A percentile compares a stretch with the other conserved stretches of the same genome.
phyloP scores from a whole-genome alignment of 2,329 filamentous ascomycete genomes.

The Acephala macrosclerotiorum region DNA sequence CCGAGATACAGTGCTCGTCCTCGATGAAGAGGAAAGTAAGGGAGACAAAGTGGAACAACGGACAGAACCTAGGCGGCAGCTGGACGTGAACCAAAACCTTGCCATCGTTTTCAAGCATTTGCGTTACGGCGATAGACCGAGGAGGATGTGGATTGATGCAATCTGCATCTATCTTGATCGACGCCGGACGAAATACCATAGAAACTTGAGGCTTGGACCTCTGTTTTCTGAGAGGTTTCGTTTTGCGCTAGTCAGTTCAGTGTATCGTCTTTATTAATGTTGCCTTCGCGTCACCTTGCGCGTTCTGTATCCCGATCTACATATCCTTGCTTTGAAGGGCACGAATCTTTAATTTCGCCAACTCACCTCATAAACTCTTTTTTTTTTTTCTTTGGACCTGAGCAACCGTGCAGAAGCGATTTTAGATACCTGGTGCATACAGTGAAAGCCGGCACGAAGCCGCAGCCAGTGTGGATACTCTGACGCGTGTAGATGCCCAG shows the following conservation, averaged over 20 bases:
- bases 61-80: background rate
- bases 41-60: background rate
- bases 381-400: no score
- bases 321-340: no score
- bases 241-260: background rate
- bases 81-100: background rate
- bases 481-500: no score
- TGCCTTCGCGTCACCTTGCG: no score
- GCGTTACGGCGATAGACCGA: background rate
- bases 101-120: background rate
- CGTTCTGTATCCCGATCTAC: no score
- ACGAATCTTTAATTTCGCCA: no score
- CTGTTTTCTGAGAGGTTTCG: background rate
- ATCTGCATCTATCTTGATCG: slow-evolving; percentile 4
- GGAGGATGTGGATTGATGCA: background rate
- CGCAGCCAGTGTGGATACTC: no score
- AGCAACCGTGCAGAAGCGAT: no score
- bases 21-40: background rate
- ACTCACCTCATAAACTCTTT: no score
- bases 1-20: background rate
- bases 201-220: background rate
- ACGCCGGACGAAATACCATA: background rate
- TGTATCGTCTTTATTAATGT: no score
- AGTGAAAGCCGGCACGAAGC: no score
- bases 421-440: no score